phyloP scores from a whole-genome alignment of 2,329 filamentous ascomycete species.

The Fusarium drepaniforme region DNA sequence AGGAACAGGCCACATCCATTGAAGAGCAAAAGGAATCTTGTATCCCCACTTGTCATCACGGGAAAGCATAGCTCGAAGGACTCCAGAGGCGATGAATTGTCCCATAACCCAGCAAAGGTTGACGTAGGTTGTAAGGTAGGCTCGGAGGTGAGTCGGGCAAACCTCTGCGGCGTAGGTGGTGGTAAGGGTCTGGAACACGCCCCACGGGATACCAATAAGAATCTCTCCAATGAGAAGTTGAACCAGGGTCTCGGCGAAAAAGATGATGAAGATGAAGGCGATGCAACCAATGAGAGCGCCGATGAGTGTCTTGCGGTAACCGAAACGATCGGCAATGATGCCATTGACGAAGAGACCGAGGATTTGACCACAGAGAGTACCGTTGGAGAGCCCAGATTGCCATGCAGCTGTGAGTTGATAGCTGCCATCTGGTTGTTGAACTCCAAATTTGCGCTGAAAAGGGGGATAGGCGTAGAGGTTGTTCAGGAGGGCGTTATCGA shows the following conservation, averaged over 20 bases:
- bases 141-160: slow-evolving; percentile 58
- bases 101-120: slow-evolving; percentile 65
- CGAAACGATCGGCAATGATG: slow-evolving; percentile 59
- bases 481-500: slow-evolving; percentile 55
- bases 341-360: slow-evolving; percentile 64
- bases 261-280: slow-evolving; percentile 61
- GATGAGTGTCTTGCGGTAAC: slow-evolving; percentile 62
- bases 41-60: slow-evolving; percentile 57
- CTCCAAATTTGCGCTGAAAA: slow-evolving; percentile 56
- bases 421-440: slow-evolving; percentile 47
- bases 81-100: slow-evolving; percentile 59
- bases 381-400: slow-evolving; percentile 65
- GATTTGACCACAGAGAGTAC: slow-evolving; percentile 61
- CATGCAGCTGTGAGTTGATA: slow-evolving; percentile 63
- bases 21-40: slow-evolving; percentile 61
- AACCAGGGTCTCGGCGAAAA: slow-evolving; percentile 57
- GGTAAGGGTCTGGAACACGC: slow-evolving; percentile 60
- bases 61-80: slow-evolving; percentile 55
- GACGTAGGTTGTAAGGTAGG: slow-evolving; percentile 61
- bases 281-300: slow-evolving; percentile 53
- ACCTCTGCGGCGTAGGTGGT: slow-evolving; percentile 63
- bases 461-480: slow-evolving; percentile 57
- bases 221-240: slow-evolving; percentile 60
- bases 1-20: slow-evolving; percentile 63
- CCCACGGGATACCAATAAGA: slow-evolving; percentile 61